Evolutionary conservation across 1,284 basidiomycete genomes (phyloP), one percentile per base, ranked within the genome.

Genomic region (Puccinia horiana): DNA sequence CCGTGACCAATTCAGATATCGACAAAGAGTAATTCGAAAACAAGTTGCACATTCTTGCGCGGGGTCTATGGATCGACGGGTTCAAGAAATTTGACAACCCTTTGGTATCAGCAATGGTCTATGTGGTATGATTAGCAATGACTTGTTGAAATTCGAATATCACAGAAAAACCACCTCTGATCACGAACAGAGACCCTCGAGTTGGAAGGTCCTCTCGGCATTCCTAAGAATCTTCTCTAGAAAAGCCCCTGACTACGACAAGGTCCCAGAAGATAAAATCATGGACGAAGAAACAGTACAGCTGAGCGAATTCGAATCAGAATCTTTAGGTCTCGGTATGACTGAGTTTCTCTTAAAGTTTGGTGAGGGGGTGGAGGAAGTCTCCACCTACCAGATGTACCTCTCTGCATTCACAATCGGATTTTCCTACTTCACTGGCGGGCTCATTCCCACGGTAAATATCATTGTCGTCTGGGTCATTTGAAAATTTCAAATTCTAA

Each of bases 51-150:
- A 94, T 26, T 94, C 92, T 77, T 98, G 96, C 87, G 91, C 91
- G 26, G 94, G 94, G 81, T 96, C 98, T 88, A 93, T 98, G 91
- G 94, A 98, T 88, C 91, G 96, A 74, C 96, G 98, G 87, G 95
- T 98, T 0, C 90, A 92, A 83, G 92, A 91, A 65, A 91, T 99
- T 4, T 91, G 98, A 14, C 93, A 92, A 2, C 93, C 94, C 0
- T 90, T 97, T 73, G 96, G 96, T 70, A 91, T 99, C 40, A 69
- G 65, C n/a, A 32, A 69, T 40, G 37, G 11, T n/a, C 40, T 69
- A 23, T 69, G 65, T 44, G n/a, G 65, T 23, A 69, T 69, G 65
- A 29, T 69, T 12, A 69, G 32, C 65, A 69, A 69, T 44, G 65
- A 69, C 40, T 44, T 69, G 18, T 44, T 69, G 40, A 69, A 69